Evolutionary conservation across 495 filamentous ascomycete species (phyloP), one percentile per base, ranked within the genome.

Genomic region (Penicillium maclennaniae): DNA sequence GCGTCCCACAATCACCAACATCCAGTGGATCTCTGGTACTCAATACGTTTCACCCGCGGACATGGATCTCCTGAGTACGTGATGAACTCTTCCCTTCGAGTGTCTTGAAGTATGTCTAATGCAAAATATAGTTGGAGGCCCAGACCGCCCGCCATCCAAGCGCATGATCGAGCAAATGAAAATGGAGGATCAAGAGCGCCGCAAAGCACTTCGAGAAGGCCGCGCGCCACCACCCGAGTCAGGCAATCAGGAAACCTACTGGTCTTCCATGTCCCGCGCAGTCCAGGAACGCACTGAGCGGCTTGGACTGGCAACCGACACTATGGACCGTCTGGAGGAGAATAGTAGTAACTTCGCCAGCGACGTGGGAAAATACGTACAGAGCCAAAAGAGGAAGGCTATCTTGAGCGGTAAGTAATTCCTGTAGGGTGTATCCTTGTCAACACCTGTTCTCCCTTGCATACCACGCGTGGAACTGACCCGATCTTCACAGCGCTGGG

Each of bases 1-100:
- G 14, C 81, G 93, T 27, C 95, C 93, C n/a, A 96, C 92, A 1
- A 98, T 98, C 43, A 92, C 88, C 8, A 96, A 93, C 56, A 64
- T 98, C 19, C 89, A 96, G 67, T 98, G 93, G 93, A 89, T 98
- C 37, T 85, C 91, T 0, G 95, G 93, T 1, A 97, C 95, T 12
- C 92, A 96, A 68, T 88, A 95, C 55, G 77, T 98, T 31, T 88
- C 88, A 16, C 86, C 89, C 14, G 75, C 85, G n/a, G 95, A 98
- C 65, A 83, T 98, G 72, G 93, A 97, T 58, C 67, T 95, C 7
- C 69, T 97, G 34, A 93, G 75, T 78, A 68, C 44, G 71, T 69
- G 19, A 41, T 19, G 2, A 21, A 41, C 37, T 23, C 45, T 20
- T 37, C 17, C 2, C 31, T 12, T 34, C 14, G 9, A 27, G 27